phyloP scores from a whole-genome alignment of 805 yeast genomes.

The Millerozyma miso region DNA sequence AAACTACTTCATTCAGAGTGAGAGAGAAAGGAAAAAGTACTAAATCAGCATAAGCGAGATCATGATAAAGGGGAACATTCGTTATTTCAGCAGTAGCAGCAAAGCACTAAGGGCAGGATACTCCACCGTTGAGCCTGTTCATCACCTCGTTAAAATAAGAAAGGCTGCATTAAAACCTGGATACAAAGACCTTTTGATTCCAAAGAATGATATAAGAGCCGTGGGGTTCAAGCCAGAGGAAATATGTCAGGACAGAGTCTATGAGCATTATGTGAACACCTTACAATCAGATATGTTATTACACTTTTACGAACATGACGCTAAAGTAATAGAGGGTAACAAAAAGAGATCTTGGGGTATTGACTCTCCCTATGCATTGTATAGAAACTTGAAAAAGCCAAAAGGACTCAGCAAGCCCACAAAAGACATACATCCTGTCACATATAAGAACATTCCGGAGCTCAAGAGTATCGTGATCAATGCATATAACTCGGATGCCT shows the following conservation, averaged over 20 bases:
- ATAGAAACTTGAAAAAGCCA: constrained; percentile 76
- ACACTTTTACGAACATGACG: constrained; percentile 69
- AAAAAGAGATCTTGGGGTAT: constrained; percentile 84
- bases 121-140: constrained; percentile 86
- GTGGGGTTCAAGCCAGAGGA: constrained; percentile 72
- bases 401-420: constrained; percentile 70
- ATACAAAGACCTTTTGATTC: constrained; percentile 61
- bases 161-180: constrained; percentile 73
- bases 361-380: constrained; percentile 80
- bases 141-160: constrained; percentile 75
- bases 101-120: constrained; percentile 44
- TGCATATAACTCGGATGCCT: constrained; percentile 71
- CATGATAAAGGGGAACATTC: constrained; percentile 20
- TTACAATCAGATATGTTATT: constrained; percentile 74
- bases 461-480: constrained; percentile 66
- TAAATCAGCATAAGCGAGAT: not conserved
- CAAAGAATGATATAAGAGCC: constrained; percentile 73
- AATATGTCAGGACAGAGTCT: constrained; percentile 75
- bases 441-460: constrained; percentile 67
- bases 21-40: not conserved
- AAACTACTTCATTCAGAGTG: not conserved
- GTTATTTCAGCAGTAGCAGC: constrained; percentile 39
- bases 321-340: constrained; percentile 51
- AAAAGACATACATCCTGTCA: constrained; percentile 66
- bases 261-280: constrained; percentile 71